These are phyloP conservation scores for Leccinum brunneo-olivaceum DNA, from an alignment of 1,284 basidiomycete species.

Conservation along the genomic window DNA sequence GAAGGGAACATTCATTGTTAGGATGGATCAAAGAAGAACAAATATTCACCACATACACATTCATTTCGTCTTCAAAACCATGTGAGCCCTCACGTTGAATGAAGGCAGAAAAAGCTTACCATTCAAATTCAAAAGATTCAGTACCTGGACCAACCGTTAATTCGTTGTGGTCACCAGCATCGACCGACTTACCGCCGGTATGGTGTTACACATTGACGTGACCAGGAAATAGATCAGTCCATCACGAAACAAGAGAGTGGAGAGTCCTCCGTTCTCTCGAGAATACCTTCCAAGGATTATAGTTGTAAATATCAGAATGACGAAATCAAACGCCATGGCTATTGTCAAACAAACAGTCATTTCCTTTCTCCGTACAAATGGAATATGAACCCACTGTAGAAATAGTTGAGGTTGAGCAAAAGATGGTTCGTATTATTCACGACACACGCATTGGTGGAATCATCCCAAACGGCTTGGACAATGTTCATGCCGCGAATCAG, in stretches of 20 bases:
- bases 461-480: slow-evolving; percentile 49
- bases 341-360: not conserved
- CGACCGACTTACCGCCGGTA: slow-evolving; percentile 56
- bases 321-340: slow-evolving; percentile 66
- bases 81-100: not conserved
- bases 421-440: slow-evolving; percentile 43
- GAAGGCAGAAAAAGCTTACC: slow-evolving; percentile 11
- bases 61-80: slow-evolving; percentile 20
- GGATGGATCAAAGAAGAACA: not conserved
- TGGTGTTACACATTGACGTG: slow-evolving; percentile 57
- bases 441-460: slow-evolving; percentile 35
- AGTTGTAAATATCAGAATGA: slow-evolving; percentile 50
- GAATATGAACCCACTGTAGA: slow-evolving; percentile 48
- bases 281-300: slow-evolving; percentile 45
- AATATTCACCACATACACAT: slow-evolving; percentile 18
- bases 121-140: slow-evolving; percentile 23
- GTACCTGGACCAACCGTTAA: slow-evolving; percentile 14
- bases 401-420: slow-evolving; percentile 58
- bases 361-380: not conserved
- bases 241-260: slow-evolving; percentile 63
- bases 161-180: not conserved
- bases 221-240: slow-evolving; percentile 63
- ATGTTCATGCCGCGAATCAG: slow-evolving; percentile 63
- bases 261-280: slow-evolving; percentile 43
- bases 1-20: not conserved